Conservation (phyloP, 805 yeast species). For the Brettanomyces nanus region DNA sequence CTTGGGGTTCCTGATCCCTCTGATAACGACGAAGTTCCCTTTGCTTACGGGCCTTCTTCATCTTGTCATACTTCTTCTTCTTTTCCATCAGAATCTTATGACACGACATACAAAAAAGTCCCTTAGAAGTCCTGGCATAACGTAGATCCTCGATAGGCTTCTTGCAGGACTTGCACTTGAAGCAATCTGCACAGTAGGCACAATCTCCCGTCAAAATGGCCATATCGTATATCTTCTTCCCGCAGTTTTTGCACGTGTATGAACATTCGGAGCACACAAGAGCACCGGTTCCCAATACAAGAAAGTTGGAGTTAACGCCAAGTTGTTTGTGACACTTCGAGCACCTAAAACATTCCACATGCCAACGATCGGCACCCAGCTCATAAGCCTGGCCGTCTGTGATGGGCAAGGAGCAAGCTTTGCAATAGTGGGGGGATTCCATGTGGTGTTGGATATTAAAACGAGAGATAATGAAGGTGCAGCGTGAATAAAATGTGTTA, state of each 20-base stretch:
- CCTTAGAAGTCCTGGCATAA: slow-evolving; percentile 89
- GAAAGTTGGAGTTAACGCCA: slow-evolving; percentile 82
- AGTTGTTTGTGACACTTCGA: slow-evolving; percentile 71
- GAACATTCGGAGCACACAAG: slow-evolving; percentile 87
- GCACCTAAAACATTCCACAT: slow-evolving; percentile 84
- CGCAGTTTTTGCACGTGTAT: slow-evolving; percentile 82
- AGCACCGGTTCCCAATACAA: slow-evolving; percentile 89
- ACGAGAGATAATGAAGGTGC: too few relatives aligned
- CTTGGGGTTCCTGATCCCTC: too few relatives aligned
- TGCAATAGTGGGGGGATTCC: slow-evolving; percentile 19
- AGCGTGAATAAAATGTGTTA: neutral
- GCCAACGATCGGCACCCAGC: slow-evolving; percentile 93
- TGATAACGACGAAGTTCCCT: too few relatives aligned
- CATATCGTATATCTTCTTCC: slow-evolving; percentile 80
- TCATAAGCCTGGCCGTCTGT: slow-evolving; percentile 93
- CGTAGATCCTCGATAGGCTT: slow-evolving; percentile 77
- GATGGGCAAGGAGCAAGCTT: slow-evolving; percentile 43
- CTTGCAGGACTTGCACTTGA: slow-evolving; percentile 83
- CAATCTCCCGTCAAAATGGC: slow-evolving; percentile 94
- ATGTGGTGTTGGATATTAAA: too few relatives aligned
- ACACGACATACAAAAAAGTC: slow-evolving; percentile 87
- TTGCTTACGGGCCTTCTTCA: slow-evolving; percentile 24
- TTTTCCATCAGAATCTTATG: slow-evolving; percentile 76
- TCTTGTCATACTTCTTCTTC: slow-evolving; percentile 55
- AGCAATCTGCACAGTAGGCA: slow-evolving; percentile 88